Conservation (phyloP, 1,284 basidiomycete species). For the Fomitopsis pinicola region DNA sequence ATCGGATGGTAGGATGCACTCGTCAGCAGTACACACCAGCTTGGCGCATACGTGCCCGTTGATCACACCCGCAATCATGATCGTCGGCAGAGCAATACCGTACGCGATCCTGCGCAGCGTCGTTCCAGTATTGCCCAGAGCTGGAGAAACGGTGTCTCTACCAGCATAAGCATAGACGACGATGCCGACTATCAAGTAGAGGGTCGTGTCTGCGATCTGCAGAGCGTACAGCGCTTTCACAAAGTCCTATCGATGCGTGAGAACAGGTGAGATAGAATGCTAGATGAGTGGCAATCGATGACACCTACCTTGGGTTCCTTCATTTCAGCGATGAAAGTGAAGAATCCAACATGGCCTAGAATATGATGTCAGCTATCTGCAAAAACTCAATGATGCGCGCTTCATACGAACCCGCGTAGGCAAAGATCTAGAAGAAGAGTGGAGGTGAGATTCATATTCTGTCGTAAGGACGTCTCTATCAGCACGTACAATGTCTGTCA, state of each 20-base stretch:
- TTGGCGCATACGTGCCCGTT: constrained; percentile 31
- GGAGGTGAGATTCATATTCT: not conserved
- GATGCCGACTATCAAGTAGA: constrained; percentile 29
- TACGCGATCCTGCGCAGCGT: constrained; percentile 25
- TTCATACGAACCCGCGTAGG: constrained; percentile 44
- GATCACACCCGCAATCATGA: constrained; percentile 29
- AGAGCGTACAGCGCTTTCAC: constrained; percentile 26
- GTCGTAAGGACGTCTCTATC: not conserved
- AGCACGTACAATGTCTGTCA: constrained; percentile 45
- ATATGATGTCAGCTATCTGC: not conserved
- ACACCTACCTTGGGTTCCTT: constrained; percentile 32
- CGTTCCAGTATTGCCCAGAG: constrained; percentile 27
- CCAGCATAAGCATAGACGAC: constrained; percentile 29
- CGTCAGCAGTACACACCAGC: constrained; percentile 11
- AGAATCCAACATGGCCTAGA: constrained; percentile 37
- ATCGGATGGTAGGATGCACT: too few species aligned
- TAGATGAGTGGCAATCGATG: not conserved
- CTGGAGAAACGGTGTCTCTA: constrained; percentile 23
- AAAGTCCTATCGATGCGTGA: constrained; percentile 20
- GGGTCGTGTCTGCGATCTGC: constrained; percentile 27
- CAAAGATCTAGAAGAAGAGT: constrained; percentile 37
- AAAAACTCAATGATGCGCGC: constrained; percentile 6
- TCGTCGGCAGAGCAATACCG: constrained; percentile 29
- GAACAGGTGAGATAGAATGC: not conserved
- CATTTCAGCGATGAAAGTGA: constrained; percentile 57